Evolutionary conservation across 2,329 filamentous ascomycete genomes (phyloP).

Genomic region (Beauveria pseudobassiana): DNA sequence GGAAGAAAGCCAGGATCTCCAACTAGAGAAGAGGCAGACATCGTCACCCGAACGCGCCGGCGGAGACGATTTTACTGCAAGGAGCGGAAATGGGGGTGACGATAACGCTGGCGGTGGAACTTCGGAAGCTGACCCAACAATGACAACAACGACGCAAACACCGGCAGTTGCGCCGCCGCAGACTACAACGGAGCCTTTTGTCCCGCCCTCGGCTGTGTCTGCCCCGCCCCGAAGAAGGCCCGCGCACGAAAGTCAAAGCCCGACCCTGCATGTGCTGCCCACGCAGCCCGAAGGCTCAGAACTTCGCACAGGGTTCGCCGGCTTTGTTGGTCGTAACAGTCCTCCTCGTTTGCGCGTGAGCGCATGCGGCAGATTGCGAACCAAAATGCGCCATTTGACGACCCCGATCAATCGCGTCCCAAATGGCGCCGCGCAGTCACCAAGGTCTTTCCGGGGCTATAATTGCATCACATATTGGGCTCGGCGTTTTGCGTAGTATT

Average conservation of each 20-base stretch:
- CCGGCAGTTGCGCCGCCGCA: background rate
- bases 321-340: conserved; percentile 28
- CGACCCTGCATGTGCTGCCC: conserved; percentile 24
- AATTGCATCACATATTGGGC: background rate
- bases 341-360: conserved; percentile 37
- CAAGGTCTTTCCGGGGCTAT: conserved; percentile 35
- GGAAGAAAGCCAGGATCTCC: conserved; percentile 11
- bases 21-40: conserved; percentile 3
- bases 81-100: background rate
- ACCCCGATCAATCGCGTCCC: conserved; percentile 31
- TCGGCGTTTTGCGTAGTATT: background rate
- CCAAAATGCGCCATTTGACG: conserved; percentile 35
- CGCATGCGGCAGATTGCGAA: conserved; percentile 37
- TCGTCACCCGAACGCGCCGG: conserved; percentile 1
- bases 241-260: conserved; percentile 13
- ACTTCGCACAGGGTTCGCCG: conserved; percentile 17
- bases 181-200: background rate
- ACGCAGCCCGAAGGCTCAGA: conserved; percentile 31
- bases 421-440: conserved; percentile 35
- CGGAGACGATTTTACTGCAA: background rate
- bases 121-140: background rate
- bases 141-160: background rate
- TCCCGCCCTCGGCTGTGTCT: background rate
- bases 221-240: conserved; percentile 13
- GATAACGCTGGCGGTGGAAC: background rate